phyloP scores from a whole-genome alignment of 2,329 filamentous ascomycete genomes.

The Fusarium sp. region DNA sequence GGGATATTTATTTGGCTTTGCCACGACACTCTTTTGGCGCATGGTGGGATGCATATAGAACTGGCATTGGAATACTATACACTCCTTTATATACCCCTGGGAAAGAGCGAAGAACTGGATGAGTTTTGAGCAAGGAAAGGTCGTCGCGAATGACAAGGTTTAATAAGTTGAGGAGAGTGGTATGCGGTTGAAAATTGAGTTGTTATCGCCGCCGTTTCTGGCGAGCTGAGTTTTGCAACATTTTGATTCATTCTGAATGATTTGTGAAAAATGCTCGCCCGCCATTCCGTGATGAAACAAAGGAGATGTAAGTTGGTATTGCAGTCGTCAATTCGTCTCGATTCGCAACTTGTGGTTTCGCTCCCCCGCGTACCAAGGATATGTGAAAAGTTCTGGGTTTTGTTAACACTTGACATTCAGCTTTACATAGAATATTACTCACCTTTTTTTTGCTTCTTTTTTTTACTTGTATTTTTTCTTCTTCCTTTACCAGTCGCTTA shows the following conservation, averaged over 20 bases:
- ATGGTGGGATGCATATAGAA: slow-evolving; percentile 31
- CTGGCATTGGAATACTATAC: slow-evolving; percentile 39
- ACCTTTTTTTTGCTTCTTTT: not conserved
- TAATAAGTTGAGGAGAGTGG: slow-evolving; percentile 13
- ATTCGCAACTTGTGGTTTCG: slow-evolving; percentile 8
- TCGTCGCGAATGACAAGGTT: not conserved
- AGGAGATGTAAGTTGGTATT: not conserved
- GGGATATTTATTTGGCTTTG: slow-evolving; percentile 23
- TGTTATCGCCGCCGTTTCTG: slow-evolving; percentile 17
- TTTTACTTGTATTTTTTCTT: too few relatives aligned
- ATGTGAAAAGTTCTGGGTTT: not conserved
- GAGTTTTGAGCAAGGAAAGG: not conserved
- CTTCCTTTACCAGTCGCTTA: slow-evolving; percentile 28
- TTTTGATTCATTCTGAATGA: not conserved
- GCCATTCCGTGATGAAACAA: not conserved
- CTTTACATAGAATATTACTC: not conserved
- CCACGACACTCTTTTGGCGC: slow-evolving; percentile 41
- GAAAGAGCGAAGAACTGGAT: not conserved
- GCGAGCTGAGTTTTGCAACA: slow-evolving; percentile 21
- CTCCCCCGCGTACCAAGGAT: slow-evolving; percentile 19
- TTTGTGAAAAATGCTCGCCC: not conserved
- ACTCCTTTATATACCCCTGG: slow-evolving; percentile 35
- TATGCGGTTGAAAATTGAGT: slow-evolving; percentile 20
- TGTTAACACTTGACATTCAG: not conserved
- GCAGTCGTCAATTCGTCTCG: slow-evolving; percentile 13